These are phyloP conservation scores for Rhizopogon vulgaris DNA, from an alignment of 768 basidiomycete genomes.

Conservation along the genomic window DNA sequence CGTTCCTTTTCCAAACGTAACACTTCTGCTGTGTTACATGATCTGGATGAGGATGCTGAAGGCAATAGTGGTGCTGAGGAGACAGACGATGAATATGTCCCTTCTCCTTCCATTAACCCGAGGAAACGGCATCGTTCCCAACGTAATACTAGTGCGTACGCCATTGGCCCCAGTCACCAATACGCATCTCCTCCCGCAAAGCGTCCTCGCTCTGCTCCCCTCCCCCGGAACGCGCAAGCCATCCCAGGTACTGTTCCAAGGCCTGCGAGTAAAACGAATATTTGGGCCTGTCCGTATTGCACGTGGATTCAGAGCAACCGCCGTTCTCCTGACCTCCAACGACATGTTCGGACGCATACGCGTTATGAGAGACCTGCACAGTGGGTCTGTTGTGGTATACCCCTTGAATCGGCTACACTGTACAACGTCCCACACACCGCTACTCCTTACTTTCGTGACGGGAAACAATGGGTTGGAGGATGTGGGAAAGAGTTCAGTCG, in stretches of 20 bases:
- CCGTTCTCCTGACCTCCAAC: constrained; percentile 52
- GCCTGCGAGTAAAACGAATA: constrained; percentile 25
- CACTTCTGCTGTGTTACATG: neutral
- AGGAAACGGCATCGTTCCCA: constrained; percentile 27
- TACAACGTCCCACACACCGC: constrained; percentile 17
- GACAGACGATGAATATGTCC: constrained; percentile 40
- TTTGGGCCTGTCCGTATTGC: constrained; percentile 42
- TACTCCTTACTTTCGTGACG: constrained; percentile 21
- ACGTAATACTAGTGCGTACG: neutral
- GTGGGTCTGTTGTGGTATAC: constrained; percentile 34
- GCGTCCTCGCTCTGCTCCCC: constrained; percentile 28
- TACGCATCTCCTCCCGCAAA: constrained; percentile 8
- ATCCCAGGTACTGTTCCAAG: constrained; percentile 11
- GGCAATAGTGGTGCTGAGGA: constrained; percentile 33
- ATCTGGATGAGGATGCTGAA: constrained; percentile 25
- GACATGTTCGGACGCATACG: constrained; percentile 51
- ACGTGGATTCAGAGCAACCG: constrained; percentile 41
- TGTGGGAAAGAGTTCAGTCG: constrained; percentile 32
- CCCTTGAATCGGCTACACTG: constrained; percentile 16
- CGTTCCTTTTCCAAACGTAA: constrained; percentile 5
- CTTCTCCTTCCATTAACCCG: constrained; percentile 28
- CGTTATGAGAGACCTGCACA: constrained; percentile 28
- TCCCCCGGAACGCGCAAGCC: constrained; percentile 43
- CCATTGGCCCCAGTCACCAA: neutral
- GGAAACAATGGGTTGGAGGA: constrained; percentile 29